A percentile compares a stretch with the other conserved stretches of the same genome.
Conservation (phyloP, 495 filamentous ascomycete genomes). For the Bathelium albidoporum region DNA sequence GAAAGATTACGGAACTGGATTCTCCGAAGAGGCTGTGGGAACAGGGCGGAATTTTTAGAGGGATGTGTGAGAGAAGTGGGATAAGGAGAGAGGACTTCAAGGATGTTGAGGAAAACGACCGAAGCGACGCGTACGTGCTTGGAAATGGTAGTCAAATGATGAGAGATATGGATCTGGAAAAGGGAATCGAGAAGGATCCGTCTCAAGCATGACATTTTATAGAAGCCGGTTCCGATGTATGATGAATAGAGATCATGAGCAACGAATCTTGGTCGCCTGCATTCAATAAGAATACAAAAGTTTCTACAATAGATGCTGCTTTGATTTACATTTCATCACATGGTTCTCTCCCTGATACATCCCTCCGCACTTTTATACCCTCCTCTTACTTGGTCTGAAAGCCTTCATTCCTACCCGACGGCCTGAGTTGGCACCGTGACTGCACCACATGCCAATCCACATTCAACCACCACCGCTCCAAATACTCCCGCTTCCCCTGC, state of each 20-base stretch:
- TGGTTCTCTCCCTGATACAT: background rate
- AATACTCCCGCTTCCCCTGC: constrained; percentile 62
- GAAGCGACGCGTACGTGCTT: background rate
- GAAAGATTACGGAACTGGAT: constrained; percentile 75
- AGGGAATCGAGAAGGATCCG: background rate
- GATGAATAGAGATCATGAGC: background rate
- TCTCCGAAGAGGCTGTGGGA: constrained; percentile 60
- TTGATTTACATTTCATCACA: background rate
- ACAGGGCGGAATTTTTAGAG: constrained; percentile 63
- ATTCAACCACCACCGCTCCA: constrained; percentile 73
- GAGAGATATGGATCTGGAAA: background rate
- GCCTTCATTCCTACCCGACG: background rate
- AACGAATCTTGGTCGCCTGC: background rate
- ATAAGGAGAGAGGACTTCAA: constrained; percentile 66
- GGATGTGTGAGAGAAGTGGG: constrained; percentile 88
- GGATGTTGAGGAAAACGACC: background rate
- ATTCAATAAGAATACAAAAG: background rate
- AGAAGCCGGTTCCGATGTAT: background rate
- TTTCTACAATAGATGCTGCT: background rate
- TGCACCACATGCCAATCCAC: constrained; percentile 74
- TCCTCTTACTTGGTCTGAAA: background rate
- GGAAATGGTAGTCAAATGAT: background rate
- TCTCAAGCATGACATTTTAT: background rate
- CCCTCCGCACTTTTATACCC: background rate
- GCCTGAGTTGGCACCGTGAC: background rate